phyloP scores from a whole-genome alignment of 768 basidiomycete species.

The Trametes cinnabarina region DNA sequence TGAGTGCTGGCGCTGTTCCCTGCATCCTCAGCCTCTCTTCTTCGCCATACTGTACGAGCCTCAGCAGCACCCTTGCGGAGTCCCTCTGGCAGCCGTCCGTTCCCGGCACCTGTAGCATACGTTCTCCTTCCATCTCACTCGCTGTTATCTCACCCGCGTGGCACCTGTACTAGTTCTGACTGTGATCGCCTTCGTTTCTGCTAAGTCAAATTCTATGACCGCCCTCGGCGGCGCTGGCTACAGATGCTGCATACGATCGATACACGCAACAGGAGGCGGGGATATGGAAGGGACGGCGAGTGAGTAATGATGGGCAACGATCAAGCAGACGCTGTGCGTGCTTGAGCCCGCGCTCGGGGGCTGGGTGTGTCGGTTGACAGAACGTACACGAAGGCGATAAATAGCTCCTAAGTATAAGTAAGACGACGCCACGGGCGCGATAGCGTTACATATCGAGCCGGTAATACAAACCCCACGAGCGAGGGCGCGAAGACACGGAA shows the following conservation, averaged over 20 bases:
- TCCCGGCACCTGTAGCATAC: conserved; percentile 3
- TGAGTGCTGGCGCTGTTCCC: too few species aligned
- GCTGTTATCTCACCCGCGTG: background rate
- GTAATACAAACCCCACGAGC: conserved; percentile 8
- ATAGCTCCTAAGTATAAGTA: conserved; percentile 9
- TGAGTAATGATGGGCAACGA: background rate
- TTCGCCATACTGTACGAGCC: too few species aligned
- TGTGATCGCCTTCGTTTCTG: background rate
- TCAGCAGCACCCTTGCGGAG: too few species aligned
- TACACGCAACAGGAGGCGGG: background rate
- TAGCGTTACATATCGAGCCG: background rate
- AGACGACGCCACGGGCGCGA: background rate
- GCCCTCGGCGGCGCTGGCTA: conserved; percentile 2
- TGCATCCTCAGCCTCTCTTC: too few species aligned
- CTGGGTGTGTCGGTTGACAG: background rate
- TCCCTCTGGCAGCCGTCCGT: background rate
- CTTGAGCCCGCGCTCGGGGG: too few species aligned
- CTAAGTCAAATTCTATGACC: conserved; percentile 1
- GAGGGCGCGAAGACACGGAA: background rate
- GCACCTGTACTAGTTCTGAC: conserved; percentile 6
- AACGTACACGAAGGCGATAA: conserved; percentile 1
- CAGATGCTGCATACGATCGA: conserved; percentile 10
- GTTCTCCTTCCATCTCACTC: background rate
- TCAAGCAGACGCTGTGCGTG: too few species aligned
- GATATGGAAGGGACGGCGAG: conserved; percentile 1